Base-by-base conservation (phyloP, 768 basidiomycete species). In the Butyriboletus loyo region DNA sequence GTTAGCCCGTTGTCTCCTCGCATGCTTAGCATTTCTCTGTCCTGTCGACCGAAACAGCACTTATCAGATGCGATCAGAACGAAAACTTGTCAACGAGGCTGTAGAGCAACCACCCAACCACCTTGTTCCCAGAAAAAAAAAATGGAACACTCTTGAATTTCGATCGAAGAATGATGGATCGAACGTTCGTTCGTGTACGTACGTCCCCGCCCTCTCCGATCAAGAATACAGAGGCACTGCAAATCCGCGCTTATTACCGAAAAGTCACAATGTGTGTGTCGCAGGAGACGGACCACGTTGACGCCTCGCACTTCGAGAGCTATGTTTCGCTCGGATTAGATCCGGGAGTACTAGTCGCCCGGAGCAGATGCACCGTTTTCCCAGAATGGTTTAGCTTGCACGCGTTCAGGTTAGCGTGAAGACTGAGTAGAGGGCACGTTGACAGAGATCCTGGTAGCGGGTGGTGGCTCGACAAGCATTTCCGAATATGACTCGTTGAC, bases 121-220 rank as follows among this genome's bases (percentile, higher is more conserved):
- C 50, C 43, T 38, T 34, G 59, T 52, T 39, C 42, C 35, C 21
- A 38, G 21, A 27, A 14, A 31, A 1, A 31, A 22, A 19, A 15
- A 41, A 24, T 46, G 30, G 41, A 44, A 22, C 13, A 19, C 24
- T 11, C 9, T 39, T 39, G 51, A 53, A 34, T 34, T 10, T 25
- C 28, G 31, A 37, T 50, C 21, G 50, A 50, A 19, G 31, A 50
- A 49, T 7, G 50, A 30, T 14, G 27, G n/a, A 35, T 44, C 10
- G 14, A 40, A 37, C 19, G 55, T 39, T 57, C 7, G 54, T 5
- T 35, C 9, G 42, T 43, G 37, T 52, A 45, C 27, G 55, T 24
- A 42, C 22, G 31, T 43, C 25, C 52, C 40, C 46, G 51, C 42
- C 31, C 52, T 24, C 38, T 37, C 38, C 58, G 57, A 60, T 58